A percentile compares a stretch with the other conserved stretches of the same genome.
These are phyloP conservation scores for Parafenestella ontariensis DNA, from an alignment of 2,329 filamentous ascomycete genomes.

Conservation along the genomic window DNA sequence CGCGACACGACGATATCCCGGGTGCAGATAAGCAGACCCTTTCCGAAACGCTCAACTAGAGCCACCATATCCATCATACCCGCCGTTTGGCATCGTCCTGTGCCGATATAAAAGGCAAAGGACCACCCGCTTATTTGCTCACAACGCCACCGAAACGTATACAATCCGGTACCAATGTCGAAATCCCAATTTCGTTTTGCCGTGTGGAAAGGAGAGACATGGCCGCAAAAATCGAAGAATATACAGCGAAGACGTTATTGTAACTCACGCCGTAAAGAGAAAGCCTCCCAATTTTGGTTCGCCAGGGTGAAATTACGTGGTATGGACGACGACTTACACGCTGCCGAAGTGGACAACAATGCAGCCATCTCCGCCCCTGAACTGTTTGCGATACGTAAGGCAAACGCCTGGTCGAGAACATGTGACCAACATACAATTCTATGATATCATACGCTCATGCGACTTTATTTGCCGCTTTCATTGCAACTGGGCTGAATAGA, in stretches of 20 bases:
- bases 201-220: conserved; percentile 1
- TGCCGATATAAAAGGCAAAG: background rate
- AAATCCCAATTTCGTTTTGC: conserved; percentile 1
- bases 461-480: background rate
- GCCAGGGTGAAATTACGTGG: background rate
- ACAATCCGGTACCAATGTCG: background rate
- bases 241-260: conserved; percentile 5
- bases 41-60: background rate
- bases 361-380: background rate
- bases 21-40: background rate
- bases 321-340: background rate
- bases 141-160: background rate
- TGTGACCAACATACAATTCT: background rate
- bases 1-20: background rate
- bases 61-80: background rate
- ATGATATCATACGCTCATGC: background rate
- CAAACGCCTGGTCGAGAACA: background rate
- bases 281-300: conserved; percentile 9
- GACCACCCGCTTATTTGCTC: background rate
- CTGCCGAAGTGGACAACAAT: background rate
- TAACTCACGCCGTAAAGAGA: conserved; percentile 23
- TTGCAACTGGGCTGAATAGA: background rate
- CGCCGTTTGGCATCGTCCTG: background rate
- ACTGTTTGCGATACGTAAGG: background rate
- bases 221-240: background rate